A percentile compares a stretch with the other conserved stretches of the same genome.
These are phyloP conservation scores for Claviceps sorghi DNA, from an alignment of 2,329 filamentous ascomycete species.

Conservation along the genomic window DNA sequence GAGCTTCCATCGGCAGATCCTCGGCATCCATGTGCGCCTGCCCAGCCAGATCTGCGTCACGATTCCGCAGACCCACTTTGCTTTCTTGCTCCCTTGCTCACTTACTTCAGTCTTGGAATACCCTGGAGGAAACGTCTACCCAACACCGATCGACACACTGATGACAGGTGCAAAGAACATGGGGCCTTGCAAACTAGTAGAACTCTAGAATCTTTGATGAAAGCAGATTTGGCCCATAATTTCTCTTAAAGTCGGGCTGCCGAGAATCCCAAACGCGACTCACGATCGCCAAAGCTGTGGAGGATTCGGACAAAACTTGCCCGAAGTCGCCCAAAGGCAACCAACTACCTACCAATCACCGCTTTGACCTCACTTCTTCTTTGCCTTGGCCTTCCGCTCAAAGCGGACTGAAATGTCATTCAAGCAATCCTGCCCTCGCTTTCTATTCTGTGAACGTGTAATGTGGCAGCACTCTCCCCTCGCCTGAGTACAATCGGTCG, in stretches of 20 bases:
- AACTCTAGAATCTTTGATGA: neutral
- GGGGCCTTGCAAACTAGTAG: neutral
- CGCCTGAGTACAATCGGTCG: neutral
- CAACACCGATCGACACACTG: neutral
- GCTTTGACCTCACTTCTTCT: neutral
- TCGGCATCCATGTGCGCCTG: slow-evolving; percentile 7
- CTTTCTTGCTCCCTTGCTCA: neutral
- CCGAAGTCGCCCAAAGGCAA: neutral
- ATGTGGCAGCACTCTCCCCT: neutral
- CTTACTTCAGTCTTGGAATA: neutral
- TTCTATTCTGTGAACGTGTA: neutral
- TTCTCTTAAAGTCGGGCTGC: neutral
- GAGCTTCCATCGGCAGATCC: slow-evolving; percentile 18
- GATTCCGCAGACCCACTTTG: no score
- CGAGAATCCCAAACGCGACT: neutral
- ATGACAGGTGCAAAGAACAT: neutral
- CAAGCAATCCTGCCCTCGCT: neutral
- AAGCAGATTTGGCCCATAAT: neutral
- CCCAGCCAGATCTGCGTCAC: neutral
- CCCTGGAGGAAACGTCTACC: neutral
- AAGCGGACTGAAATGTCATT: neutral
- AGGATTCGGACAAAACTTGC: neutral
- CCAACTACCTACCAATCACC: neutral
- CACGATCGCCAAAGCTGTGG: neutral
- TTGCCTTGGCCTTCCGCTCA: neutral